phyloP scores from a whole-genome alignment of 2,329 filamentous ascomycete genomes.

The Penicillium sp. region DNA sequence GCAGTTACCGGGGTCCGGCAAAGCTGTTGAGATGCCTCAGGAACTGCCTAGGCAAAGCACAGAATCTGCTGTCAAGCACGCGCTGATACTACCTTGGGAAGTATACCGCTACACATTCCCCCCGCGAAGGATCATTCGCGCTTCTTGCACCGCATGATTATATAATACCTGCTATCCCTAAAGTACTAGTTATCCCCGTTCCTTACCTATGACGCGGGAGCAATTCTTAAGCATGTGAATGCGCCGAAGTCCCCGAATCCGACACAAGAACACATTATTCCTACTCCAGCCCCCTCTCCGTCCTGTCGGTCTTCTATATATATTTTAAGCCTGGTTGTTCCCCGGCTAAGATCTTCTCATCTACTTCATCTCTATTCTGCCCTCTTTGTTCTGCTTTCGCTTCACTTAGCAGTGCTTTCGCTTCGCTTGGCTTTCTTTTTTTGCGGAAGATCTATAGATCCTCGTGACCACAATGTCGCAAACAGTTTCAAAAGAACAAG shows the following conservation, averaged over 20 bases:
- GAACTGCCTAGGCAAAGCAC: neutral
- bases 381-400: neutral
- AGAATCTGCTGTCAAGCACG: no score
- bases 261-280: slow-evolving; percentile 4
- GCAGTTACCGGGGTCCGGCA: neutral
- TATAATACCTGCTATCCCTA: neutral
- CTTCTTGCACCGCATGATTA: neutral
- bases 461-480: slow-evolving; percentile 66
- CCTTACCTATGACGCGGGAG: slow-evolving; percentile 7
- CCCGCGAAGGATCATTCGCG: neutral
- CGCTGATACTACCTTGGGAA: no score
- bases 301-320: neutral
- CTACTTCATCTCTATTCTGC: neutral
- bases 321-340: neutral
- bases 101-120: no score
- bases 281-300: slow-evolving; percentile 1
- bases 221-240: slow-evolving; percentile 14
- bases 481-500: slow-evolving; percentile 77
- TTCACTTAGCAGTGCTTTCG: no score
- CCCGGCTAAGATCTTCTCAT: neutral
- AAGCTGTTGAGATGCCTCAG: neutral
- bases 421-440: neutral
- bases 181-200: neutral
- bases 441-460: neutral
- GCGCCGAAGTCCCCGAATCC: slow-evolving; percentile 5